Base-by-base conservation (phyloP, 1,284 basidiomycete species). In the Apiotrichum gracile region DNA sequence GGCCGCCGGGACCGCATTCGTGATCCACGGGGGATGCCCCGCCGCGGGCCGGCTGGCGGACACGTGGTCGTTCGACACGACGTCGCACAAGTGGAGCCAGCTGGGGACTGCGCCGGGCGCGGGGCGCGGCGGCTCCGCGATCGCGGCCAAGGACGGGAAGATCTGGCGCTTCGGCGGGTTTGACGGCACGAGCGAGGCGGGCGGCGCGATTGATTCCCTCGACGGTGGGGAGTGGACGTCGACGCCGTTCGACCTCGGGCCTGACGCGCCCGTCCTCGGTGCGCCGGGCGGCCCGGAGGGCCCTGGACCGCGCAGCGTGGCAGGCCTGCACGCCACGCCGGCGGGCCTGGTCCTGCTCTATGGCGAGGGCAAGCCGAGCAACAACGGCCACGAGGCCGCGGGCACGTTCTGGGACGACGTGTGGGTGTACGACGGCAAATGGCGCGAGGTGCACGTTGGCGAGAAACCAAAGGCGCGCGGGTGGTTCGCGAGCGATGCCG, bases 401-500 rank as follows among this genome's bases (percentile, higher is more conserved):
- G 66, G 66, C 13, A 62, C 61, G 40, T 68, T 68, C 52, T 68
- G 63, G 60, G 58, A 53, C 33, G 67, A 69, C 45, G 57, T 66
- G 9, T 69, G 67, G 67, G 38, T 49, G 3, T 66, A 61, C 42
- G 43, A 56, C 6, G 46, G 52, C 29, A 37, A 10, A 12, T 67
- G 65, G 65, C 31, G 41, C 24, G 50, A 63, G 52, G 52, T 62
- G 10, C 5, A 4, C 1, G 26, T 10, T 9, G 43, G 48, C 10
- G 61, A 51, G 6, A 40, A 41, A 26, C 69, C 70, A 2, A 54
- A 51, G 14, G 61, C 62, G 12, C 60, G 74, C 21, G 74, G 74
- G 0, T 75, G 74, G 72, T 69, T 75, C 47, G 67, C 64, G 8
- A 64, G 61, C 29, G 64, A 63, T 22, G 47, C 25, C 0, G 31